Conservation (phyloP, 305 asterid species). For the Fraxinus latifolia region DNA sequence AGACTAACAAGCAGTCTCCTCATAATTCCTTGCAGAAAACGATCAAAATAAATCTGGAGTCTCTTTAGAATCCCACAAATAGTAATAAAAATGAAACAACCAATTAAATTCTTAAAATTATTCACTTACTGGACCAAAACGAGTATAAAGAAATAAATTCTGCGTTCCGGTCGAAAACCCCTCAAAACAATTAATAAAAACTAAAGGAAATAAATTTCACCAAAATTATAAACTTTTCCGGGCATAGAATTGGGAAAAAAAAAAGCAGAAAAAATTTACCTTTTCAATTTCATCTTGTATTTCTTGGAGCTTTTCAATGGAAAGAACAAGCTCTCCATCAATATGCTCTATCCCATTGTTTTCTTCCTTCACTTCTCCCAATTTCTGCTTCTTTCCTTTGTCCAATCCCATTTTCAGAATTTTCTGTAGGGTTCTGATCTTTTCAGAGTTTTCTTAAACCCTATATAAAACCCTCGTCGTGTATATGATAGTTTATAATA, state of each 20-base stretch:
- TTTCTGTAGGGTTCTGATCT: not conserved
- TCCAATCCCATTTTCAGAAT: slow-evolving; percentile 34
- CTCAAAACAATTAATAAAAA: not conserved
- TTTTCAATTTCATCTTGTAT: slow-evolving; percentile 49
- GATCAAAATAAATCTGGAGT: not conserved
- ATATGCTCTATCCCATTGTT: slow-evolving; percentile 18
- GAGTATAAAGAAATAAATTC: not conserved
- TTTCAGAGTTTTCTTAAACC: slow-evolving; percentile 27
- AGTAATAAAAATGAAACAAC: not conserved
- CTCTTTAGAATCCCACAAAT: not conserved
- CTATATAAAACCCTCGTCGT: not conserved
- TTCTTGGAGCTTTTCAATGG: slow-evolving; percentile 43
- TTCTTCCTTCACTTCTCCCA: slow-evolving; percentile 30
- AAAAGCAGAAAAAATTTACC: slow-evolving; percentile 13
- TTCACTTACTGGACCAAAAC: not conserved
- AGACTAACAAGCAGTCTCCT: not conserved
- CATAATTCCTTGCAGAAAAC: not conserved
- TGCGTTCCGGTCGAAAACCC: not conserved
- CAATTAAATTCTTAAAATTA: not conserved
- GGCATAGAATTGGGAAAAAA: not conserved
- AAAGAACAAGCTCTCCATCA: slow-evolving; percentile 37
- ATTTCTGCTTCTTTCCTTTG: slow-evolving; percentile 46
- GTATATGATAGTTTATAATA: not conserved
- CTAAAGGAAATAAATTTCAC: not conserved
- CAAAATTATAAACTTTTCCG: not conserved